Base-by-base conservation (phyloP, 768 basidiomycete species). In the Lentinula detonsa region DNA sequence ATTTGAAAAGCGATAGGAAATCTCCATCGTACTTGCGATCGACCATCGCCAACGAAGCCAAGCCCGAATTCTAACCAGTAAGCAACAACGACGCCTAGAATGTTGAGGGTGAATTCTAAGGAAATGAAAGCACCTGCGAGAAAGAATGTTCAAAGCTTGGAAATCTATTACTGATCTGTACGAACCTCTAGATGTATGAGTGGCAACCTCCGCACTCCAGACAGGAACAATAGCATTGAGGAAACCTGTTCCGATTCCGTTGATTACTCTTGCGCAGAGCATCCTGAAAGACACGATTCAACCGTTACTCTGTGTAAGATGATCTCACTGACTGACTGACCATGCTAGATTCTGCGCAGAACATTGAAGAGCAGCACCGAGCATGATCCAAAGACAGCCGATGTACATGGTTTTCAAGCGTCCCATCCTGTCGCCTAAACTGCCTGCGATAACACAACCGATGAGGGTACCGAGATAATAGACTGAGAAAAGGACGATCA, bases 1-100 rank as follows among this genome's bases (percentile, higher is more conserved):
- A 77, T 75, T 62, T 79, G 78, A 67, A 79, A 78, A 2, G 76
- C 78, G 21, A 79, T 75, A 10, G 77, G 76, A 68, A 79, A 76
- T 64, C 77, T 63, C 72, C 72, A 71, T n/a, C 71, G 53, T 23
- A 73, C 65, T 59, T 78, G 74, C 13, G 75, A 73, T 10, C 67
- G 69, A 42, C 78, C 77, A 62, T 78, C 75, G 8, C 74, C 78
- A 28, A 79, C 66, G 62, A 77, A 79, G 8, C 75, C 75, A 4
- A 79, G 73, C 2, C 74, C 77, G 64, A 79, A 79, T 60, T 78
- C 75, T 7, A 79, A 69, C 76, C 77, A 79, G 59, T 79, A 79
- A 6, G 77, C 77, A 39, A 78, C 74, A 23, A 77, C 76, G 31
- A 79, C 76, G 31, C 77, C 78, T 43, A 78, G 72, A 4, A 73